Evolutionary conservation across 2,329 filamentous ascomycete species (phyloP), one percentile per base, ranked within the genome.

Genomic region (Cladosporium sp.): DNA sequence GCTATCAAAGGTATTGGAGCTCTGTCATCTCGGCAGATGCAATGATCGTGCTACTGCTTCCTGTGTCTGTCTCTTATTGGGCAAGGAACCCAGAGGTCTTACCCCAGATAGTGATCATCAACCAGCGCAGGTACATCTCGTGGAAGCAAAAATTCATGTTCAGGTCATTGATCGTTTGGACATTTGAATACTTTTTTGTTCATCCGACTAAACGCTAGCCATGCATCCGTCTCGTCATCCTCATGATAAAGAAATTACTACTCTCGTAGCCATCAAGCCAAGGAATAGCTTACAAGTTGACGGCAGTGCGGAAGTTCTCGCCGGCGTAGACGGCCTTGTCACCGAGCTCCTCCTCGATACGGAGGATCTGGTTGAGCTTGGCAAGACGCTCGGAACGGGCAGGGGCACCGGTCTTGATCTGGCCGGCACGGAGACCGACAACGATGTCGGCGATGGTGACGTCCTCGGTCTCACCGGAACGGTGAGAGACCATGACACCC

Each of bases 401-500:
- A 75, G 95, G 95, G 70, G 94, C 94, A 88, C 93, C 93, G 72
- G 93, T 96, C 92, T 97, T 97, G 89, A 99, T 98, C 88, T 99
- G 92, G 74, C 95, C 95, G 76, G 93, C 85, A 76, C 95, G 92
- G 79, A 99, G 92, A 85, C 95, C 95, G 75, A 99, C 95, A 72
- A 93, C 93, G 74, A 99, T 95, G 80, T 99, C 95, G 74, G 95
- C 90, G 80, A 99, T 99, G 83, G 95, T 99, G 76, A 99, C 95
- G 85, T 99, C 95, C 85, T 98, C 95, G 68, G 95, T 99, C 91
- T 99, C 95, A 81, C 95, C 95, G 70, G 95, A 99, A 76, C 95
- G 91, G 88, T 99, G 95, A 73, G 95, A 98, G 72, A 99, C 95
- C 95, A 99, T 98, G 85, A 99, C 93, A 80, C 94, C 94, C 95